A percentile compares a stretch with the other conserved stretches of the same genome.
These are phyloP conservation scores for Emmonsia crescens DNA, from an alignment of 2,329 filamentous ascomycete species.

Conservation along the genomic window DNA sequence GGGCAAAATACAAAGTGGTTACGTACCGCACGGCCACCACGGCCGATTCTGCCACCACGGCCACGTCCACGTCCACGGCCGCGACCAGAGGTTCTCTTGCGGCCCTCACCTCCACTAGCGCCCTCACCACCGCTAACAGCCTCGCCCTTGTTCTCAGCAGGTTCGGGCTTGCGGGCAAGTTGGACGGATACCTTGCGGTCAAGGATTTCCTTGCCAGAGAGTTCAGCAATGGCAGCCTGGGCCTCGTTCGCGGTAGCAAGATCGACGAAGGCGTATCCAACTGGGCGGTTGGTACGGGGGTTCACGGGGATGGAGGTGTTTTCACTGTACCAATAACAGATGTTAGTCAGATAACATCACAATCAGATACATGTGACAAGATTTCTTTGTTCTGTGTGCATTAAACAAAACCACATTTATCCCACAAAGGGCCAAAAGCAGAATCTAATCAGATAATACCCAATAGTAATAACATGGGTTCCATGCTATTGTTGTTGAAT, in stretches of 20 bases:
- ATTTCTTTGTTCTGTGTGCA: background rate
- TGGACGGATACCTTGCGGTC: slow-evolving; percentile 99
- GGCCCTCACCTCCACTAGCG: slow-evolving; percentile 54
- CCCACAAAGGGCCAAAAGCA: too few relatives aligned
- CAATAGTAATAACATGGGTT: too few relatives aligned
- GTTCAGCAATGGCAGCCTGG: slow-evolving; percentile 86
- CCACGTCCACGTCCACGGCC: slow-evolving; percentile 51
- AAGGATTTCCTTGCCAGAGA: slow-evolving; percentile 94
- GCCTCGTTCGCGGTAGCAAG: slow-evolving; percentile 90
- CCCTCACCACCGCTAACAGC: slow-evolving; percentile 62
- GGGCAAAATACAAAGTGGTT: slow-evolving; percentile 2
- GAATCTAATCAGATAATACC: too few relatives aligned
- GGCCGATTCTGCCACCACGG: slow-evolving; percentile 54
- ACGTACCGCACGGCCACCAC: slow-evolving; percentile 57
- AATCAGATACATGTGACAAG: background rate
- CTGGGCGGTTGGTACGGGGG: slow-evolving; percentile 93
- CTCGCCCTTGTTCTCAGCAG: slow-evolving; percentile 64
- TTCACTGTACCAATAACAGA: slow-evolving; percentile 53
- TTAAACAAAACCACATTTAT: background rate
- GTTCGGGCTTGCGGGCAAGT: slow-evolving; percentile 93
- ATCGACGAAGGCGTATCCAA: slow-evolving; percentile 98
- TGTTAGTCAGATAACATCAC: background rate
- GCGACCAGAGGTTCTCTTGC: slow-evolving; percentile 46
- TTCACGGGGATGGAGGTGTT: slow-evolving; percentile 99
- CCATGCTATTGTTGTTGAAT: background rate